Conservation (phyloP, 2,329 filamentous ascomycete species). For the Trematosphaeria pertusa region DNA sequence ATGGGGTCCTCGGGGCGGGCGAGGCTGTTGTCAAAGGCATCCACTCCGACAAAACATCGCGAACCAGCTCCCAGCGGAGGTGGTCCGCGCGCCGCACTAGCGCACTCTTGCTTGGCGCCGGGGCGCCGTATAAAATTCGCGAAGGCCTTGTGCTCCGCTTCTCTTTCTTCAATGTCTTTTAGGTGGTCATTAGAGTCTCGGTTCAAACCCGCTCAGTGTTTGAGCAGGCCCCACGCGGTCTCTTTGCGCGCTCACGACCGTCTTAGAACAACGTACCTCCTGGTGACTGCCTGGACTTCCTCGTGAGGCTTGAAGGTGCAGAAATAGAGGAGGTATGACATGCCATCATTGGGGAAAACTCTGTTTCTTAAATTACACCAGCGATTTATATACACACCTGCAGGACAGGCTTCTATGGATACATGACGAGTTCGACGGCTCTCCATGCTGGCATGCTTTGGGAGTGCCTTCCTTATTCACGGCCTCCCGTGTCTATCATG, state of each 20-base stretch:
- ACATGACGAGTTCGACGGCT: too few relatives aligned
- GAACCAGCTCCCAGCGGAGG: slow-evolving; percentile 16
- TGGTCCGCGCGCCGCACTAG: slow-evolving; percentile 21
- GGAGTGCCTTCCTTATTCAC: too few relatives aligned
- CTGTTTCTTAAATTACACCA: too few relatives aligned
- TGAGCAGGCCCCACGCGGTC: slow-evolving; percentile 82
- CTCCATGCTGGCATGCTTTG: too few relatives aligned
- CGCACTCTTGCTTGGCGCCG: slow-evolving; percentile 27
- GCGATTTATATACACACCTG: too few relatives aligned
- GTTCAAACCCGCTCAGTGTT: slow-evolving; percentile 85
- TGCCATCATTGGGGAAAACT: slow-evolving; percentile 7
- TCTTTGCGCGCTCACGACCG: slow-evolving; percentile 97
- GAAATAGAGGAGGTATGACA: slow-evolving; percentile 53
- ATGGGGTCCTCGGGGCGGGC: too few relatives aligned
- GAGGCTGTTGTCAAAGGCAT: too few relatives aligned
- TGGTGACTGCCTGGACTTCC: slow-evolving; percentile 61
- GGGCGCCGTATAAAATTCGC: slow-evolving; percentile 29
- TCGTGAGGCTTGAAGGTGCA: slow-evolving; percentile 51
- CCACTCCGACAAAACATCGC: slow-evolving; percentile 35
- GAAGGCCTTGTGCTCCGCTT: slow-evolving; percentile 35
- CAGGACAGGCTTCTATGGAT: too few relatives aligned
- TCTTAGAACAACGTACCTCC: slow-evolving; percentile 80
- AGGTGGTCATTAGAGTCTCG: slow-evolving; percentile 99
- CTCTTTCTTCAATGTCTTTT: slow-evolving; percentile 72
- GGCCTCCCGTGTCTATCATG: background rate